These are phyloP conservation scores for Leptodermis oblonga DNA, from an alignment of 257 asterid species.

Conservation along the genomic window DNA sequence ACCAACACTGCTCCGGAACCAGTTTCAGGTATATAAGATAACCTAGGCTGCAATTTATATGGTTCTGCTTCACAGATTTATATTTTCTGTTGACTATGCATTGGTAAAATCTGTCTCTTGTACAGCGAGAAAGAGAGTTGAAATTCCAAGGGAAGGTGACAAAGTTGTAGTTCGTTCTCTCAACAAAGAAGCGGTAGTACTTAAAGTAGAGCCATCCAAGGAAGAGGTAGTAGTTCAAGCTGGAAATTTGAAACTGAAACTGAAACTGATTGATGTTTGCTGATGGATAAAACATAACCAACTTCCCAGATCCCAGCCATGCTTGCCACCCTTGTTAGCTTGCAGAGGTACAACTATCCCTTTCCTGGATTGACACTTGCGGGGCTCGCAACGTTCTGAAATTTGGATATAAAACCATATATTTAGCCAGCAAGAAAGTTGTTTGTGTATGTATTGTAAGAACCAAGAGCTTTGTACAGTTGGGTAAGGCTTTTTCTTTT, in stretches of 20 bases:
- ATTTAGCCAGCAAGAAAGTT: too few relatives aligned
- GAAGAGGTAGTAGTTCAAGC: slow-evolving; percentile 75
- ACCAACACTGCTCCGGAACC: slow-evolving; percentile 27
- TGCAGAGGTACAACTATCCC: too few relatives aligned
- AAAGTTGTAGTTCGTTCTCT: slow-evolving; percentile 72
- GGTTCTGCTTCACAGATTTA: not conserved
- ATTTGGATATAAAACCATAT: too few relatives aligned
- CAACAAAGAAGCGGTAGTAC: slow-evolving; percentile 54
- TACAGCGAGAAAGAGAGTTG: slow-evolving; percentile 37
- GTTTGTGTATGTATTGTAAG: too few relatives aligned
- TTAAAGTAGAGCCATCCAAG: slow-evolving; percentile 62
- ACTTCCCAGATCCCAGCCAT: not conserved
- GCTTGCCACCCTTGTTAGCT: too few relatives aligned
- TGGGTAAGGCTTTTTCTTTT: too few relatives aligned
- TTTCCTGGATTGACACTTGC: too few relatives aligned
- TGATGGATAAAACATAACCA: not conserved
- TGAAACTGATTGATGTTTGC: slow-evolving; percentile 52
- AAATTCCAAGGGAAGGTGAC: slow-evolving; percentile 74
- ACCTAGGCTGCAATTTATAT: not conserved
- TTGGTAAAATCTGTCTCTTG: not conserved
- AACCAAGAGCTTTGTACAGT: too few relatives aligned
- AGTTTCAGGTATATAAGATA: slow-evolving; percentile 37
- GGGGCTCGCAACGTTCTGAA: too few relatives aligned
- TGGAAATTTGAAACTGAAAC: slow-evolving; percentile 76
- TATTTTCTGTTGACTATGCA: not conserved